These are phyloP conservation scores for Ophiocordyceps robertsii DNA, from an alignment of 2,329 filamentous ascomycete genomes.

Conservation along the genomic window DNA sequence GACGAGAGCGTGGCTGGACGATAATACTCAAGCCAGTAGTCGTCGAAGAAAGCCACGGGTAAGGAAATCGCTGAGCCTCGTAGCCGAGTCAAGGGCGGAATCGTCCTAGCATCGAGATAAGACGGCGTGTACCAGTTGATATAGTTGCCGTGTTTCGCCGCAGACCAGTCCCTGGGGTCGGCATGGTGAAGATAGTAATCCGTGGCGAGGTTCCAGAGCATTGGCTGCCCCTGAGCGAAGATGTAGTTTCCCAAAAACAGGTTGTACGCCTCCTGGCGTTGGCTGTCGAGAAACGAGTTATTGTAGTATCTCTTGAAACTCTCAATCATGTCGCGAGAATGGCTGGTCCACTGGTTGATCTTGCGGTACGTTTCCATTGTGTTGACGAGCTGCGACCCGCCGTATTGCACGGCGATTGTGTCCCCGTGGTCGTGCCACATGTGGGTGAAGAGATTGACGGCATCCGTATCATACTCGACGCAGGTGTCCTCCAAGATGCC, in stretches of 20 bases:
- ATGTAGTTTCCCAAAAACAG: slow-evolving; percentile 94
- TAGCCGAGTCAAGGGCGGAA: slow-evolving; percentile 34
- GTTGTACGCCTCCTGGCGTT: slow-evolving; percentile 95
- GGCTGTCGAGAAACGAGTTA: slow-evolving; percentile 95
- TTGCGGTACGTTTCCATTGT: slow-evolving; percentile 99
- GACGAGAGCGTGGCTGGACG: slow-evolving; percentile 77
- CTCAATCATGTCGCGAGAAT: slow-evolving; percentile 97
- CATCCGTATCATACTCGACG: slow-evolving; percentile 89
- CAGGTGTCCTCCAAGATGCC: slow-evolving; percentile 69
- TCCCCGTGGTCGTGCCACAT: slow-evolving; percentile 99
- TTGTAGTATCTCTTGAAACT: slow-evolving; percentile 99
- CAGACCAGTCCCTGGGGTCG: slow-evolving; percentile 61
- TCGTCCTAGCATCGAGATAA: slow-evolving; percentile 47
- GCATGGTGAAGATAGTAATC: slow-evolving; percentile 95
- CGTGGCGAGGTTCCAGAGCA: slow-evolving; percentile 91
- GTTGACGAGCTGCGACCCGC: slow-evolving; percentile 92
- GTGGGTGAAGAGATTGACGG: slow-evolving; percentile 88
- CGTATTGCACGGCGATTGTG: slow-evolving; percentile 95
- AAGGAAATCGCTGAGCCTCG: slow-evolving; percentile 24
- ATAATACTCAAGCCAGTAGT: slow-evolving; percentile 98
- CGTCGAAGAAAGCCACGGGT: slow-evolving; percentile 56
- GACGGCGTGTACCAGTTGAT: slow-evolving; percentile 78
- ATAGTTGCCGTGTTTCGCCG: slow-evolving; percentile 54
- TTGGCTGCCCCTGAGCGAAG: slow-evolving; percentile 72
- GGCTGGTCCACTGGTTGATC: slow-evolving; percentile 97